phyloP scores from a whole-genome alignment of 441 rosid species.

The Gossypium davidsonii region DNA sequence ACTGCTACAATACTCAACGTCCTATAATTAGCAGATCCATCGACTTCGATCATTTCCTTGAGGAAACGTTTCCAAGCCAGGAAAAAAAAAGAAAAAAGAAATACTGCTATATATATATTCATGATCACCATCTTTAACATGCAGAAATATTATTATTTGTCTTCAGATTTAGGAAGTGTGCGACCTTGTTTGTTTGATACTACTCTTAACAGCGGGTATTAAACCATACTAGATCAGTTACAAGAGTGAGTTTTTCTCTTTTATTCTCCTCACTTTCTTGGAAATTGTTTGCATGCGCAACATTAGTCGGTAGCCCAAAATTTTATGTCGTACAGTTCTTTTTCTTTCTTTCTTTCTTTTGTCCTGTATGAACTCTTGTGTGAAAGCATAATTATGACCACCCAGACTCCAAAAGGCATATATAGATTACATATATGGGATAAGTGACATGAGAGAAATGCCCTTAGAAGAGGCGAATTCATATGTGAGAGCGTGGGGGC shows the following conservation, averaged over 20 bases:
- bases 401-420: constrained; percentile 18
- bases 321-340: constrained; percentile 2
- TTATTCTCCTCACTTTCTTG: constrained; percentile 21
- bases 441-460: constrained; percentile 1
- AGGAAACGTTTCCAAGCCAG: neutral
- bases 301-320: constrained; percentile 16
- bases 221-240: neutral
- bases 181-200: no score
- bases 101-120: no score
- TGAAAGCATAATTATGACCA: neutral
- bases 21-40: no score
- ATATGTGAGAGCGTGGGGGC: constrained; percentile 2
- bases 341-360: neutral
- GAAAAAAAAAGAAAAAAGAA: no score
- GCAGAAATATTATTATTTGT: no score
- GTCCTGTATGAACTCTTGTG: neutral
- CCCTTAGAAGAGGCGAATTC: constrained; percentile 3
- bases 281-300: constrained; percentile 46
- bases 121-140: no score
- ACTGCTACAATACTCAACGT: no score
- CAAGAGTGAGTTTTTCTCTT: neutral
- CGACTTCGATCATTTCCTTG: neutral
- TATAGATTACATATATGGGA: neutral
- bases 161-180: no score
- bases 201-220: neutral